These are phyloP conservation scores for Mycena rebaudengoi DNA, from an alignment of 768 basidiomycete species.

Conservation along the genomic window DNA sequence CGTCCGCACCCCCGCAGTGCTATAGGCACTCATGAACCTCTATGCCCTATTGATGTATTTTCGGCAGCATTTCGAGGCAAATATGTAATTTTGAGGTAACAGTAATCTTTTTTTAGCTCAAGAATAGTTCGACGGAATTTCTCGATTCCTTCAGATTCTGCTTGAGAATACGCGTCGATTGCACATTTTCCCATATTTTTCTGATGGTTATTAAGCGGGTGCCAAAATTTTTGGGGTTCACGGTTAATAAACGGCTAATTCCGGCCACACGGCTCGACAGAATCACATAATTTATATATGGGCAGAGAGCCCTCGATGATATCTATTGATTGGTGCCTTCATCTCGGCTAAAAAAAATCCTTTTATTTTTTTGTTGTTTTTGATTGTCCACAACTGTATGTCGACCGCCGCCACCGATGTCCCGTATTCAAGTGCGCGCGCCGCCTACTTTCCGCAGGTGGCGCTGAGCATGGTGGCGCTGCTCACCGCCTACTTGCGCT, in stretches of 20 bases:
- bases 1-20: too few species aligned
- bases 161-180: neutral
- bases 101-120: neutral
- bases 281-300: neutral
- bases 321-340: neutral
- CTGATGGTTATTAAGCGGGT: neutral
- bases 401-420: too few species aligned
- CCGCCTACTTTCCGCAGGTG: too few species aligned
- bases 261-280: neutral
- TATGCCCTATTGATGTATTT: too few species aligned
- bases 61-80: too few species aligned
- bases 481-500: too few species aligned
- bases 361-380: neutral
- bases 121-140: neutral
- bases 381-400: constrained; percentile 6
- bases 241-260: neutral
- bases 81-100: too few species aligned
- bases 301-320: neutral
- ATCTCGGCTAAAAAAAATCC: neutral
- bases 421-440: too few species aligned
- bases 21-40: too few species aligned
- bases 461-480: too few species aligned
- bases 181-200: neutral
- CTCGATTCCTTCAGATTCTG: neutral
- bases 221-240: neutral